phyloP scores from a whole-genome alignment of 306 rosid species.

The Macrotyloma uniflorum region DNA sequence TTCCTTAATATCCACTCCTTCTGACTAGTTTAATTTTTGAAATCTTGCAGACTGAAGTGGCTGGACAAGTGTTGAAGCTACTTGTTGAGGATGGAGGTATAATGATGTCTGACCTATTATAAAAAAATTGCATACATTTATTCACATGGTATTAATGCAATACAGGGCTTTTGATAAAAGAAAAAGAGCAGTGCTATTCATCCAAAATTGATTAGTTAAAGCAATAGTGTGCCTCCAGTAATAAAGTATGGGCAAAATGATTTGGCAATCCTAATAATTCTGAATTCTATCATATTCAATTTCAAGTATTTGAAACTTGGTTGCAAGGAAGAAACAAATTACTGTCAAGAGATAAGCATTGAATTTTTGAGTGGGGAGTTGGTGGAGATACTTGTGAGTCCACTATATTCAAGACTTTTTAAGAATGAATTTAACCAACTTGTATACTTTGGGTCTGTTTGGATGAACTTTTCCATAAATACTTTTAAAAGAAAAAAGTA shows the following conservation, averaged over 20 bases:
- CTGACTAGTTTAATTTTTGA: slow-evolving; percentile 46
- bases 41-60: slow-evolving; percentile 82
- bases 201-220: slow-evolving; percentile 8
- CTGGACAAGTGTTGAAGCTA: slow-evolving; percentile 88
- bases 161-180: not conserved
- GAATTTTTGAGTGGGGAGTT: not conserved
- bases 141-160: slow-evolving; percentile 11
- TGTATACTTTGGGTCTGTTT: not conserved
- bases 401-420: not conserved
- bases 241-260: slow-evolving; percentile 22
- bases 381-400: not conserved
- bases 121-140: slow-evolving; percentile 3
- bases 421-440: not conserved
- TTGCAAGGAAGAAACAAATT: slow-evolving; percentile 3
- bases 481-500: too few species aligned
- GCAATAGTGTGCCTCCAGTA: slow-evolving; percentile 3
- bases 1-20: slow-evolving; percentile 21
- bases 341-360: not conserved
- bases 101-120: slow-evolving; percentile 18
- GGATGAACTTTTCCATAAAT: too few species aligned
- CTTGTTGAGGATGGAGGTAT: slow-evolving; percentile 94
- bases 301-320: slow-evolving; percentile 17
- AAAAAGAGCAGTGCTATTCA: slow-evolving; percentile 10
- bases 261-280: not conserved
- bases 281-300: not conserved